phyloP scores from a whole-genome alignment of 257 asterid species.

The Echium plantagineum region DNA sequence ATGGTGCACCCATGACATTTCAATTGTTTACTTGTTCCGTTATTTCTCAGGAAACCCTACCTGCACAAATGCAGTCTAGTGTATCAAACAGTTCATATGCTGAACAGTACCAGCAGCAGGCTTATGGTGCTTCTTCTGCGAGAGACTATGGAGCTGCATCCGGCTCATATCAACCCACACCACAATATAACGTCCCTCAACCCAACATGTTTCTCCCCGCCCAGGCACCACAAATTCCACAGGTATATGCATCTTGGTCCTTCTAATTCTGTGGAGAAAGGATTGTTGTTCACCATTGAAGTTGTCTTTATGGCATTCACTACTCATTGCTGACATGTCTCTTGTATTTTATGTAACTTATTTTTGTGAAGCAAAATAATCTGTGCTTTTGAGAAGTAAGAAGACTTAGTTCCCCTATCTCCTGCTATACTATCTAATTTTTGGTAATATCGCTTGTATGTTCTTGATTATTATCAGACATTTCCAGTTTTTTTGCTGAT shows the following conservation, averaged over 20 bases:
- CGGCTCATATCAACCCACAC: slow-evolving; percentile 40
- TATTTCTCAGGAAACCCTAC: slow-evolving; percentile 40
- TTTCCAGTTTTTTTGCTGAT: neutral
- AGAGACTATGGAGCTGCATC: slow-evolving; percentile 38
- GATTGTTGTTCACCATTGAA: neutral
- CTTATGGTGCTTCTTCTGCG: slow-evolving; percentile 28
- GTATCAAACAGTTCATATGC: slow-evolving; percentile 43
- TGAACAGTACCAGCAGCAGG: slow-evolving; percentile 60
- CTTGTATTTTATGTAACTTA: too few species aligned
- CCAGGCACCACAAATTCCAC: slow-evolving; percentile 42
- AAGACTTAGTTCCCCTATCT: neutral
- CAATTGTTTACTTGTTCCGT: slow-evolving; percentile 9
- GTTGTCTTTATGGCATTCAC: neutral
- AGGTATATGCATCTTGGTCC: slow-evolving; percentile 27
- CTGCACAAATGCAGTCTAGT: slow-evolving; percentile 36
- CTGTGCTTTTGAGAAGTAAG: neutral
- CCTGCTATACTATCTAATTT: neutral
- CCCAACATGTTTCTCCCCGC: slow-evolving; percentile 73
- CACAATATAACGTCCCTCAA: slow-evolving; percentile 38
- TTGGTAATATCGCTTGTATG: neutral
- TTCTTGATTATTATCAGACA: neutral
- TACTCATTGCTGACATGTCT: neutral
- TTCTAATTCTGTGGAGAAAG: slow-evolving; percentile 4
- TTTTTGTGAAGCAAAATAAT: too few species aligned
- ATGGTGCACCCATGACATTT: slow-evolving; percentile 2